Evolutionary conservation across 2,329 filamentous ascomycete genomes (phyloP), one percentile per base, ranked within the genome.

Genomic region (Phialophora expanda): DNA sequence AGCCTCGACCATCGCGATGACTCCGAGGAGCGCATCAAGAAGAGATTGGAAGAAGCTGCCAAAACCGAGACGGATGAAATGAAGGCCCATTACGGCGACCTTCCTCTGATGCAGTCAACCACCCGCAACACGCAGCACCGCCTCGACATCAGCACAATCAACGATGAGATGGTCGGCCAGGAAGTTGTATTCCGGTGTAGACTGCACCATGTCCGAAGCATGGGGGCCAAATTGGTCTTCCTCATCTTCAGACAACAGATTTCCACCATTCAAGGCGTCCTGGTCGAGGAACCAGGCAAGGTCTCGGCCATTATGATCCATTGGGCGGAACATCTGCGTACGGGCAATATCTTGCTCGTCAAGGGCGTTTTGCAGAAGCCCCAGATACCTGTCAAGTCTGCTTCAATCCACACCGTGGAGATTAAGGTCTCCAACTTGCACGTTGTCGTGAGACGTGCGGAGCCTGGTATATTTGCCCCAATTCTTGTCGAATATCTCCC

Each of bases 161-260:
- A 80, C 5, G 75, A 79, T 3, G 78, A 79, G n/a, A 78, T 84
- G 65, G 80, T 84, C 22, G 89, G 88, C 38, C 79, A 87, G 71
- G 81, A 85, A 69, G 82, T 92, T 57, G 78, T 80, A 62, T 92
- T 93, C 79, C 86, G 87, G 48, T 90, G 89, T 41, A 85, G 91
- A 38, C 82, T 95, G 22, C 90, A 94, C 76, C 91, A 93, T 64
- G 84, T 95, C 65, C 88, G 93, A 55, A 89, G 90, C 72, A 85
- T 97, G 80, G 94, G 92, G 75, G 85, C 91, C 72, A 89, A 90
- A 71, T 83, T 97, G 38, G 91, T 92, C 73, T 97, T 97, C 77
- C 81, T 97, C 51, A 86, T 96, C 65, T 90, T 97, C 75, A 89
- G 93, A 62, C 92, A 97, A 78, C 90, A 93, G 78, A 88, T 90